These are phyloP conservation scores for Lactarius pseudohatsudake DNA, from an alignment of 768 basidiomycete genomes.

Conservation along the genomic window DNA sequence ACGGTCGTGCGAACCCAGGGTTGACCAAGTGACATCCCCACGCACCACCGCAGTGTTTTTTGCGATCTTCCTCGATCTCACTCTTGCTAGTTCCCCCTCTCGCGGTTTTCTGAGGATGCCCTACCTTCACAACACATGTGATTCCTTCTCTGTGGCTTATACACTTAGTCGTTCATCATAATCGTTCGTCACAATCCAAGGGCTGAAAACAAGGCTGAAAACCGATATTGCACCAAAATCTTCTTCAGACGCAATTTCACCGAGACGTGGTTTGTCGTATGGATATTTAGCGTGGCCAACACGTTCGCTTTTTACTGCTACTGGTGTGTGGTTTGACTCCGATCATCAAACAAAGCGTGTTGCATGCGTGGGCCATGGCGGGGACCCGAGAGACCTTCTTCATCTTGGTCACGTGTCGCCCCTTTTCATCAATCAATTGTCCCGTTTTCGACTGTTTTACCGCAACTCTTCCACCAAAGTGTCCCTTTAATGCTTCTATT, in stretches of 20 bases:
- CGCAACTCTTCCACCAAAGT: neutral
- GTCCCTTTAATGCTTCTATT: neutral
- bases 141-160: neutral
- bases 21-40: too few relatives aligned
- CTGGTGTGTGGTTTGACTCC: neutral
- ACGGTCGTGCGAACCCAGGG: too few relatives aligned
- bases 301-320: neutral
- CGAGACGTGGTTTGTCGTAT: neutral
- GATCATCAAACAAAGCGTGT: constrained; percentile 6
- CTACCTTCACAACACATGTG: neutral
- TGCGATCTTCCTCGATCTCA: too few relatives aligned
- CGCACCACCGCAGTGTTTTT: too few relatives aligned
- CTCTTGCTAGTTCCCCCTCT: neutral
- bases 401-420: neutral
- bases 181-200: neutral
- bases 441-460: neutral
- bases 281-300: neutral
- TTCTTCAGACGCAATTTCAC: neutral
- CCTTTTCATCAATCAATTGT: neutral
- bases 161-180: too few relatives aligned
- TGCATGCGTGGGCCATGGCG: neutral
- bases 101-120: neutral
- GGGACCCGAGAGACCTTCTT: neutral
- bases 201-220: neutral
- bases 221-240: neutral